A percentile compares a stretch with the other conserved stretches of the same genome.
These are phyloP conservation scores for Mortierella hygrophila DNA, from an alignment of 192 early-diverging fungal genomes.

Conservation along the genomic window DNA sequence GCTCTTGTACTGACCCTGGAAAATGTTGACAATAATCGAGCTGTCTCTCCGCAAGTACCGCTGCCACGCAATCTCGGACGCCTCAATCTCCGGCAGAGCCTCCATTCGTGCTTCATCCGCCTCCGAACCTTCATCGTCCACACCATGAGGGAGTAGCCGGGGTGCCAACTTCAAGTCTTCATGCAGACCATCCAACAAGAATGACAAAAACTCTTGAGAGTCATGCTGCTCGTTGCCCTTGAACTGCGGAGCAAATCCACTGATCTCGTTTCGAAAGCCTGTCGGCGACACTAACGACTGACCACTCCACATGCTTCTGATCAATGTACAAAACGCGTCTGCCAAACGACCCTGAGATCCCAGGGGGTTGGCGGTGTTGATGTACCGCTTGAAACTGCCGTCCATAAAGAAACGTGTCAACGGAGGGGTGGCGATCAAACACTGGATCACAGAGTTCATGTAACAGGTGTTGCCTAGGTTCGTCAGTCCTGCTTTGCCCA, in stretches of 20 bases:
- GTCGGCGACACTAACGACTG: constrained; percentile 83
- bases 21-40: constrained; percentile 89
- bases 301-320: constrained; percentile 87
- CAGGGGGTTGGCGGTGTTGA: constrained; percentile 76
- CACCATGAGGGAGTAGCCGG: constrained; percentile 50
- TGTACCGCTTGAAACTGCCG: constrained; percentile 70
- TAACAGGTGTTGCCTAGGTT: constrained; percentile 91
- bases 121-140: constrained; percentile 59
- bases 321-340: constrained; percentile 81
- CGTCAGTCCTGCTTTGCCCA: constrained; percentile 78
- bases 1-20: constrained; percentile 88
- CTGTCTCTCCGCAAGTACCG: constrained; percentile 80
- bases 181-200: constrained; percentile 91
- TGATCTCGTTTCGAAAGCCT: constrained; percentile 81
- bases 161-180: constrained; percentile 87
- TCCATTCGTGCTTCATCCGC: constrained; percentile 75
- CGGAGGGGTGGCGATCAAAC: constrained; percentile 77
- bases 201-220: constrained; percentile 95
- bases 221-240: constrained; percentile 94
- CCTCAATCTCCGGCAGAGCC: constrained; percentile 70
- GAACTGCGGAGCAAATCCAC: constrained; percentile 85
- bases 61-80: constrained; percentile 78
- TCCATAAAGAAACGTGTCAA: constrained; percentile 80
- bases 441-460: constrained; percentile 89
- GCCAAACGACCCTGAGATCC: constrained; percentile 82